A percentile compares a stretch with the other conserved stretches of the same genome.
Conservation (phyloP, 2,329 filamentous ascomycete genomes). For the Pestalotiopsis sp. region DNA sequence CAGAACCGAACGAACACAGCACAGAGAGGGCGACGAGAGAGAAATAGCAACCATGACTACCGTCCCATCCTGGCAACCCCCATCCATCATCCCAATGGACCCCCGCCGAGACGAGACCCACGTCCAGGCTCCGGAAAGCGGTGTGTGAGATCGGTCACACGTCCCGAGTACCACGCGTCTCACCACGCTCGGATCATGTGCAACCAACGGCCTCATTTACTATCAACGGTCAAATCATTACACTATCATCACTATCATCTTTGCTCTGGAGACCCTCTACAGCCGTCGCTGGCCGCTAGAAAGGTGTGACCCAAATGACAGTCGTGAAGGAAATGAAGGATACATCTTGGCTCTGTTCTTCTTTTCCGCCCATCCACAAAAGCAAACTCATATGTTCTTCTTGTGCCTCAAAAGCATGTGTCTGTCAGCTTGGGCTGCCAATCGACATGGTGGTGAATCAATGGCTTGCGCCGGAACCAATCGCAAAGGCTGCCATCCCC, state of each 20-base stretch:
- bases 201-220: neutral
- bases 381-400: neutral
- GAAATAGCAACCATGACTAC: neutral
- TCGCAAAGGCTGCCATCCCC: neutral
- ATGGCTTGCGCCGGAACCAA: neutral
- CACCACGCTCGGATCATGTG: conserved; percentile 1
- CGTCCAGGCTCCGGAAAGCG: neutral
- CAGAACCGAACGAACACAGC: neutral
- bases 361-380: neutral
- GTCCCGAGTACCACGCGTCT: conserved; percentile 2
- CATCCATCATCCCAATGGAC: neutral
- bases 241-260: neutral
- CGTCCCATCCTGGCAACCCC: neutral
- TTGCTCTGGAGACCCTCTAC: neutral
- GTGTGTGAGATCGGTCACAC: neutral
- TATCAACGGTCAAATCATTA: neutral
- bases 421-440: neutral
- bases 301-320: neutral
- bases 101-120: neutral
- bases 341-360: neutral
- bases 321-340: neutral
- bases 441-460: neutral
- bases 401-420: neutral
- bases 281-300: neutral
- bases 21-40: neutral